phyloP scores from a whole-genome alignment of 2,329 filamentous ascomycete genomes.

The Didymella pomorum region DNA sequence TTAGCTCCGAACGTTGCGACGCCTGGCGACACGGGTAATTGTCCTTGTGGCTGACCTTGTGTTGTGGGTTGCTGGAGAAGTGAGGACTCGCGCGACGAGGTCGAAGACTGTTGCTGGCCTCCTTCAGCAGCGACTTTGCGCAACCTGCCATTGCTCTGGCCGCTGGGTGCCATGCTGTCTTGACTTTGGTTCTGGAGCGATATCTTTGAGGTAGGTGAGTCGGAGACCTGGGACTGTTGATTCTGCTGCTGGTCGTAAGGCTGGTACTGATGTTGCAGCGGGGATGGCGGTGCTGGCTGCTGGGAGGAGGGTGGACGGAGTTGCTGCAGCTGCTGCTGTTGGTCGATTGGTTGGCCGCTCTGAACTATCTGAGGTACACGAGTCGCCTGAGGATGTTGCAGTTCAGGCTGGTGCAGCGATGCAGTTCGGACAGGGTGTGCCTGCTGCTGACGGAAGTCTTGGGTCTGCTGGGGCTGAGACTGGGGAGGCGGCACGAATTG shows the following conservation, averaged over 20 bases:
- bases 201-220: conserved; percentile 38
- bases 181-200: conserved; percentile 43
- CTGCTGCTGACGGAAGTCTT: conserved; percentile 42
- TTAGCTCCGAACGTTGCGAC: conserved; percentile 56
- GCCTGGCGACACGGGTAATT: conserved; percentile 49
- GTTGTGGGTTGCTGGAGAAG: conserved; percentile 45
- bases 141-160: conserved; percentile 41
- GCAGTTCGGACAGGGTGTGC: conserved; percentile 35
- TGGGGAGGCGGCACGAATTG: conserved; percentile 36
- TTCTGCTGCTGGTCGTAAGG: conserved; percentile 44
- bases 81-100: conserved; percentile 46
- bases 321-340: conserved; percentile 42
- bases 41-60: conserved; percentile 50
- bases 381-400: conserved; percentile 43
- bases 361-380: conserved; percentile 44
- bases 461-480: conserved; percentile 43
- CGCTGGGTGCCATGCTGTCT: conserved; percentile 45
- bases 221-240: conserved; percentile 36
- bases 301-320: conserved; percentile 47
- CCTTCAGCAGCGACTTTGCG: conserved; percentile 47
- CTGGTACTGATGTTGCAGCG: conserved; percentile 46
- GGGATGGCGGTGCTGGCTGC: conserved; percentile 47
- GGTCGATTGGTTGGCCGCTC: conserved; percentile 38
- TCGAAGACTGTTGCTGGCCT: conserved; percentile 39
- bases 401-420: conserved; percentile 45